Percentiles rank a stretch among this genome's conserved stretches.
phyloP scores from a whole-genome alignment of 148 eudicot species.

The Hydrangea macrophylla region DNA sequence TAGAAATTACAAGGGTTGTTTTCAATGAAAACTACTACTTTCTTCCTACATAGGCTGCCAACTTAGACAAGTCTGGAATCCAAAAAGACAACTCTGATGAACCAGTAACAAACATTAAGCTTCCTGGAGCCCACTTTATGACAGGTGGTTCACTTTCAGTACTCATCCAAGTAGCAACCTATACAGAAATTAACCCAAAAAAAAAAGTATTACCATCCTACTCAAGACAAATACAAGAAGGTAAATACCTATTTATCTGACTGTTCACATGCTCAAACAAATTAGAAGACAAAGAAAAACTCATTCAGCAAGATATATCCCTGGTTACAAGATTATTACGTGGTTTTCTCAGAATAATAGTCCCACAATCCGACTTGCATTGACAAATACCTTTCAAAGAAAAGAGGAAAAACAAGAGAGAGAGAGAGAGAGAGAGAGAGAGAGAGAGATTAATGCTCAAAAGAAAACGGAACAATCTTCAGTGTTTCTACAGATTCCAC shows the following conservation, averaged over 20 bases:
- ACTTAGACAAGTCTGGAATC: conserved; percentile 90
- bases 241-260: neutral
- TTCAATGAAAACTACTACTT: conserved; percentile 34
- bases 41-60: conserved; percentile 78
- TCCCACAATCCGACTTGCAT: too few species aligned
- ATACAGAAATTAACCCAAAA: conserved; percentile 23
- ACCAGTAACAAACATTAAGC: conserved; percentile 90
- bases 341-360: neutral
- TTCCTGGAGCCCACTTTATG: conserved; percentile 90
- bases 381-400: too few species aligned
- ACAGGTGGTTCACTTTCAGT: conserved; percentile 83
- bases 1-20: neutral
- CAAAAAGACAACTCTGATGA: conserved; percentile 87
- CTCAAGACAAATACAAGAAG: neutral
- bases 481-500: neutral
- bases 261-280: neutral
- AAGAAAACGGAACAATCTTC: neutral
- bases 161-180: conserved; percentile 94
- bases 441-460: neutral
- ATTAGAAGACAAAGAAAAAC: neutral
- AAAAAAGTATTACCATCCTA: conserved; percentile 1
- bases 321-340: neutral
- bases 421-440: conserved; percentile 11
- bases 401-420: too few species aligned
- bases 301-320: neutral